These are phyloP conservation scores for Nothopassalora personata DNA, from an alignment of 2,329 filamentous ascomycete species.

Conservation along the genomic window DNA sequence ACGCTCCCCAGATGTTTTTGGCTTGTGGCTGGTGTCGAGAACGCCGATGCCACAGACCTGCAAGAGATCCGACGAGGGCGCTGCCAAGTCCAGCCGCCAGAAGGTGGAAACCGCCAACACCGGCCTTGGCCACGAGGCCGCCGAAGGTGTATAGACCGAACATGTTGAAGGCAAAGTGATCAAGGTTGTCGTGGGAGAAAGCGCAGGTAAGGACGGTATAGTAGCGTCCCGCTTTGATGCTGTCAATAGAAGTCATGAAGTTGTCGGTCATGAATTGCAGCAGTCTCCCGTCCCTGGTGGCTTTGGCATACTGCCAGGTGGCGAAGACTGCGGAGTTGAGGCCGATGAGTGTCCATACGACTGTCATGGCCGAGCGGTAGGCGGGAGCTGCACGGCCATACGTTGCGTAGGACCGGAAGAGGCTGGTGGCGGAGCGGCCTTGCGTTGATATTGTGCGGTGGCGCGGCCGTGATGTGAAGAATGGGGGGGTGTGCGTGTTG, in stretches of 20 bases:
- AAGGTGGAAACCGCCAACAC: conserved; percentile 26
- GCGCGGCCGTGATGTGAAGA: background rate
- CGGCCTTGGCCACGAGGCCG: conserved; percentile 31
- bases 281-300: conserved; percentile 19
- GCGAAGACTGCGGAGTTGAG: conserved; percentile 39
- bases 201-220: conserved; percentile 37
- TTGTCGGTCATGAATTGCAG: conserved; percentile 22
- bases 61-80: conserved; percentile 22
- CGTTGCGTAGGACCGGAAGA: background rate
- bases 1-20: background rate
- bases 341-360: conserved; percentile 36
- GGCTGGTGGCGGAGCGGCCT: background rate
- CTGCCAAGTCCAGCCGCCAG: conserved; percentile 23
- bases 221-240: conserved; percentile 30
- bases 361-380: background rate
- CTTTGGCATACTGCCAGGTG: conserved; percentile 32
- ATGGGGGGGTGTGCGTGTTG: background rate
- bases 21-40: background rate
- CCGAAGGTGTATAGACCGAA: conserved; percentile 37
- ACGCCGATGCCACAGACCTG: conserved; percentile 19
- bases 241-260: conserved; percentile 30
- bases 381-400: background rate
- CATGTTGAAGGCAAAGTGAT: conserved; percentile 41
- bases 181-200: conserved; percentile 35
- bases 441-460: background rate